Base-by-base conservation (phyloP, 2,329 filamentous ascomycete genomes). In the Fusarium scirpi region DNA sequence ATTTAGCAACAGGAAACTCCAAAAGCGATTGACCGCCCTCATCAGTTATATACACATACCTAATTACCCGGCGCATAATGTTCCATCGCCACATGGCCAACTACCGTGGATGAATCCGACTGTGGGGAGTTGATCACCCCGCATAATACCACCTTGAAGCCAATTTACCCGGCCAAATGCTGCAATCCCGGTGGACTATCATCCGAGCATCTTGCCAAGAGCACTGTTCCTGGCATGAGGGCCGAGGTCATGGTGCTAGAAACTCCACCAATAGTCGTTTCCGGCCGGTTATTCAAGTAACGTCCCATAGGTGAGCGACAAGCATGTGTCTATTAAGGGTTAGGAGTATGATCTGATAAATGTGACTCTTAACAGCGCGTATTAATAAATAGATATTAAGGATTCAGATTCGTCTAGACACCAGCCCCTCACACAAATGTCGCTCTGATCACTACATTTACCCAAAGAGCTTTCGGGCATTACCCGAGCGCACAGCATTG, bases 71-170 rank as follows among this genome's bases (percentile, higher is more conserved):
- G 51, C 15, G 29, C 41, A 32, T 11, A 20, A n/a, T 6, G 22
- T 40, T 41, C 3, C 11, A 22, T 40, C 8, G 59, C 34, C 29
- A 27, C 59, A 38, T n/a, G 6, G 7, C 16, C 10, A 25, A 44
- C 12, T 66, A 32, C 29, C 25, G 13, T 38, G 38, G 54, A 29
- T 48, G 34, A 66, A 60, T 54, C 29, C 27, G 45, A 27, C 22
- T 51, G 62, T 64, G 62, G 55, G 55, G 63, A 44, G 43, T 30
- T 34, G 22, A 45, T 55, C 40, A 59, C 57, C 57, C 57, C 57
- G 43, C 57, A 56, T 44, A 45, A 54, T 45, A 18, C 49, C 20
- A 40, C 27, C 16, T 47, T 34, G 30, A 29, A n/a, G 32, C 10
- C 12, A 12, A 55, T 55, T 59, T 59, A 59, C 9, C 57, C 57